Percentiles rank a stretch among this genome's conserved stretches.
These are phyloP conservation scores for Xylariomycetidae sp. DNA, from an alignment of 2,329 filamentous ascomycete species.

Conservation along the genomic window DNA sequence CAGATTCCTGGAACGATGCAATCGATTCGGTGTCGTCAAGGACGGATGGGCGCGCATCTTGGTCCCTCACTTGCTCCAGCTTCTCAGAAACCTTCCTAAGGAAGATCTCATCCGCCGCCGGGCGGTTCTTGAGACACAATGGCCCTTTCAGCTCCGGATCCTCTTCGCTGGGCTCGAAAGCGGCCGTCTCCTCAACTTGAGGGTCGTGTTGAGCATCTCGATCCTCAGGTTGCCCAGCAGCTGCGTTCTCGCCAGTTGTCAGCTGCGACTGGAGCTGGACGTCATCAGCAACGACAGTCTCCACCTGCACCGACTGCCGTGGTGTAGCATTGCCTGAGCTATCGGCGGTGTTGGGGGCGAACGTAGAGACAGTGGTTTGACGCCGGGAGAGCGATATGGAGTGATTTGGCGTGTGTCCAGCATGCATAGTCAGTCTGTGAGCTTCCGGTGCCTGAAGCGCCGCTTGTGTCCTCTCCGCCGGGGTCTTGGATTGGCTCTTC, in stretches of 20 bases:
- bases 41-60: constrained; percentile 40
- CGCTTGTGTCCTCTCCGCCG: constrained; percentile 38
- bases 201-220: constrained; percentile 1
- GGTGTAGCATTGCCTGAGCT: constrained; percentile 36
- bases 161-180: constrained; percentile 33
- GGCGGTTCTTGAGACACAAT: constrained; percentile 49
- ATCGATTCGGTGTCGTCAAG: constrained; percentile 18
- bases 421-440: constrained; percentile 52
- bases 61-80: constrained; percentile 40
- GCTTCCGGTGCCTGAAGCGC: constrained; percentile 42
- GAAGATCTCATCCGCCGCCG: constrained; percentile 50
- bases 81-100: constrained; percentile 44
- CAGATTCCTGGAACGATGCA: constrained; percentile 4
- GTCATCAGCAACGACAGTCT: constrained; percentile 4
- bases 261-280: not conserved
- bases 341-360: constrained; percentile 30
- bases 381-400: constrained; percentile 46
- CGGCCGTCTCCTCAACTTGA: constrained; percentile 11
- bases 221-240: constrained; percentile 10
- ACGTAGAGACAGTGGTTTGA: constrained; percentile 37
- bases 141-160: constrained; percentile 46
- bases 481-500: constrained; percentile 16
- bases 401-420: constrained; percentile 57
- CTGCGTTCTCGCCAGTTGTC: not conserved
- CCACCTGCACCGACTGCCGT: constrained; percentile 17